phyloP scores from a whole-genome alignment of 73 alveolate genomes.

The Uronychia setigera region DNA sequence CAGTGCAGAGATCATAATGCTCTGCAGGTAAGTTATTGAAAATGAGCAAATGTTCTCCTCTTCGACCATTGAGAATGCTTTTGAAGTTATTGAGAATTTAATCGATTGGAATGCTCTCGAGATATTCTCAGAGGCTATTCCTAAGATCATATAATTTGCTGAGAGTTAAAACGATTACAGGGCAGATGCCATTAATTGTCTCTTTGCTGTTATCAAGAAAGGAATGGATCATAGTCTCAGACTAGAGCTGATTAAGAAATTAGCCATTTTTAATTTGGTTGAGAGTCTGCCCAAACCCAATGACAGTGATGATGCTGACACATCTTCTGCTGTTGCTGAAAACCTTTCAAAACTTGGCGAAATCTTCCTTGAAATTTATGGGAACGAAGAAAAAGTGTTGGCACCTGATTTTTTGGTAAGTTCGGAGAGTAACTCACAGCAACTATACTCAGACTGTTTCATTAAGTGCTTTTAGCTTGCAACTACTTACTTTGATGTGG shows the following conservation, averaged over 20 bases:
- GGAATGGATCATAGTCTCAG: neutral
- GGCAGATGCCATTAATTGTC: neutral
- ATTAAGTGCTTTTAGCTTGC: neutral
- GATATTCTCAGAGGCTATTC: neutral
- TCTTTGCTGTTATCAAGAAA: neutral
- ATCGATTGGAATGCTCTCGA: neutral
- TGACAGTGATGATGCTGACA: neutral
- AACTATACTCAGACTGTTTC: too few relatives aligned
- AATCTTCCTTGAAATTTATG: neutral
- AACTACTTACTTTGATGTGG: neutral
- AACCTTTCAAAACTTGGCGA: neutral
- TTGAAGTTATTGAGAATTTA: neutral
- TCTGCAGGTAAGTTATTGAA: neutral
- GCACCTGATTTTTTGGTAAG: neutral
- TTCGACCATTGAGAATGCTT: neutral
- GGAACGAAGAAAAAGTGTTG: neutral
- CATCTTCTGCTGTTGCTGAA: neutral
- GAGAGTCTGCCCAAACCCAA: neutral
- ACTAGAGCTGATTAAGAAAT: neutral
- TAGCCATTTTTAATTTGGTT: neutral
- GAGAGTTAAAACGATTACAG: neutral
- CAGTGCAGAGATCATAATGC: neutral
- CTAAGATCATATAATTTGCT: neutral
- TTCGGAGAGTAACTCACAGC: too few relatives aligned
- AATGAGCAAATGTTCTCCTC: neutral